phyloP scores from a whole-genome alignment of 441 rosid genomes.

The Sinapis alba region DNA sequence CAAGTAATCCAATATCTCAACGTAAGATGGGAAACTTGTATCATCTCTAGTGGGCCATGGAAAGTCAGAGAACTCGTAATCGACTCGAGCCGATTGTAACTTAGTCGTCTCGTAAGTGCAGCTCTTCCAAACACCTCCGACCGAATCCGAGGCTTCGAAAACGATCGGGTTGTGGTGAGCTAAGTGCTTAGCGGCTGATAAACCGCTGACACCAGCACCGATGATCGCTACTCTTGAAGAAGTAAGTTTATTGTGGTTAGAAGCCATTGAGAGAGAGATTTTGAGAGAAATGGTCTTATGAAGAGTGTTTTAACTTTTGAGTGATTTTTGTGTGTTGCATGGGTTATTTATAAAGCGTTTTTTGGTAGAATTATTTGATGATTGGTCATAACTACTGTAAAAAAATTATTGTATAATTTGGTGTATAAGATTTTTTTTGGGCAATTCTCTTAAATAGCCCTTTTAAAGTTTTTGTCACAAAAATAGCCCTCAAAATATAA shows the following conservation, averaged over 20 bases:
- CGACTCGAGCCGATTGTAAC: constrained; percentile 66
- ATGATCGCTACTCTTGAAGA: constrained; percentile 66
- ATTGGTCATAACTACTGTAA: too few species aligned
- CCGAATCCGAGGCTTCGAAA: constrained; percentile 72
- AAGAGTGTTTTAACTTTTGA: constrained; percentile 22
- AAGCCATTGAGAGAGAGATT: constrained; percentile 16
- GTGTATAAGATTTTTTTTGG: too few species aligned
- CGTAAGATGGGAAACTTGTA: constrained; percentile 62
- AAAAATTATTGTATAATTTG: too few species aligned
- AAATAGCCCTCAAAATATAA: too few species aligned
- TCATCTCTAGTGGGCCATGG: constrained; percentile 80
- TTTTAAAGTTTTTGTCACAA: too few species aligned
- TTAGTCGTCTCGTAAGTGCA: constrained; percentile 76
- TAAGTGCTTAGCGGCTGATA: constrained; percentile 74
- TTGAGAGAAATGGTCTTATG: constrained; percentile 1
- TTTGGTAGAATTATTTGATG: too few species aligned
- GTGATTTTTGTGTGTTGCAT: constrained; percentile 27
- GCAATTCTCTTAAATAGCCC: too few species aligned
- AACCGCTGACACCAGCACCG: constrained; percentile 85
- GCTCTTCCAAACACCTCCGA: constrained; percentile 90
- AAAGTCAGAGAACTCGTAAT: constrained; percentile 81
- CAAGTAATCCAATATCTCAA: constrained; percentile 72
- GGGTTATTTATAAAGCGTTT: constrained; percentile 15
- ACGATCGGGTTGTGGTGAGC: constrained; percentile 59
- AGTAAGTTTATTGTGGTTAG: constrained; percentile 9